Base-by-base conservation (phyloP, 352 stramenopile genomes). In the Plasmopara viticola region DNA sequence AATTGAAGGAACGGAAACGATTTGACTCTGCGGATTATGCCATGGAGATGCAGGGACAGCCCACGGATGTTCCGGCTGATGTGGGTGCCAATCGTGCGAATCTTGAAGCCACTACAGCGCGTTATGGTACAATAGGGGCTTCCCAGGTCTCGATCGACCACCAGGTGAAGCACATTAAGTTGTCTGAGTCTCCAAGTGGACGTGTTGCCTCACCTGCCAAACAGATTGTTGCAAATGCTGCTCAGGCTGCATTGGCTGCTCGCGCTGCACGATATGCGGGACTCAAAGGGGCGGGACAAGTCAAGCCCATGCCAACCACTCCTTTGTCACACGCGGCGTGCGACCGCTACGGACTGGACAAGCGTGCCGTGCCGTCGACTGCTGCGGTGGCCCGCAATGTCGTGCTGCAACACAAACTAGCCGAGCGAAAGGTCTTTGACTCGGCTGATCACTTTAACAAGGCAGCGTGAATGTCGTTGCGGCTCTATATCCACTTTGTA, bases 21-120 rank as follows among this genome's bases (percentile, higher is more conserved):
- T 91, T 93, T 28, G 80, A 91, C 53, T 93, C 83, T 29, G 80
- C 80, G 0, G 83, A 90, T 57, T 87, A 93, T 54, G 61, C 66
- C 4, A 86, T 89, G 76, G 72, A 86, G 44, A 65, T 68, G 43
- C 70, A 82, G n/a, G 62, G 68, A 2, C 67, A 71, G 44, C 58
- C 51, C 1, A 65, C 54, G 9, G 61, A 61, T 39, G 61, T 67
- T 28, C 50, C 60, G 13, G 60, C 45, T 13, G 61, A 64, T n/a
- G 44, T 60, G 5, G 53, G 54, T 38, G 15, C 48, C 10, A 47
- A 30, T 20, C 44, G 39, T 31, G 53, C 43, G 14, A 42, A 39
- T 14, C 43, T 48, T n/a, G 51, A 44, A 13, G 29, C 41, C 2
- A 30, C 44, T 1, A 2, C 45, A 4, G 25, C 35, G 9, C 38